These are phyloP conservation scores for Penicillium sclerotigenum DNA, from an alignment of 2,329 filamentous ascomycete genomes.

Conservation along the genomic window DNA sequence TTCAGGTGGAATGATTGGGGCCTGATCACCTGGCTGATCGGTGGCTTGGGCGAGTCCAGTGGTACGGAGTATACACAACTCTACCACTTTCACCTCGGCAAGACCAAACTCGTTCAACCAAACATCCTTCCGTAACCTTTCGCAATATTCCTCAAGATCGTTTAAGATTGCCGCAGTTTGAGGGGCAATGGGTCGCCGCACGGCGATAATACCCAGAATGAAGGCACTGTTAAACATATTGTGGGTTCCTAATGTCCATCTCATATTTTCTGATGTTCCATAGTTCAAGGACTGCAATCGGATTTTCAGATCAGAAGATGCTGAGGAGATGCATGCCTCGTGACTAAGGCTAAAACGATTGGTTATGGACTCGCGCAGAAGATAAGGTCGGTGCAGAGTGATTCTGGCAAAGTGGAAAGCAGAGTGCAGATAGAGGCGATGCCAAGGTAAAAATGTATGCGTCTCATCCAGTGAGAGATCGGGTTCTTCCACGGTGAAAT, in stretches of 20 bases:
- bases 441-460: conserved; percentile 36
- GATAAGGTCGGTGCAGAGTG: conserved; percentile 42
- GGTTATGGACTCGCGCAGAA: conserved; percentile 42
- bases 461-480: conserved; percentile 32
- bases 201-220: conserved; percentile 38
- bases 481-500: conserved; percentile 35
- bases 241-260: conserved; percentile 37
- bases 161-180: conserved; percentile 30
- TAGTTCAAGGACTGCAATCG: conserved; percentile 31
- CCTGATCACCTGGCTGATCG: neutral
- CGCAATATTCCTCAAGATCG: conserved; percentile 43
- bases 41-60: conserved; percentile 1
- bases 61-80: conserved; percentile 38
- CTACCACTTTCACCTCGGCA: conserved; percentile 44
- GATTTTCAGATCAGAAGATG: conserved; percentile 43
- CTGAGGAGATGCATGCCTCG: conserved; percentile 42
- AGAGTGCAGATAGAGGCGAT: conserved; percentile 41
- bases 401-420: conserved; percentile 43
- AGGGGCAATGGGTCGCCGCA: conserved; percentile 34
- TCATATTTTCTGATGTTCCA: conserved; percentile 32
- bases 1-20: neutral
- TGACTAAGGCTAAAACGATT: conserved; percentile 41
- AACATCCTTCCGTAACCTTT: conserved; percentile 40
- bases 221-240: conserved; percentile 46
- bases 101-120: conserved; percentile 44